Percentiles rank a stretch among this genome's conserved stretches.
Conservation (phyloP, 2,329 filamentous ascomycete species). For the Verticillium klebahnii region DNA sequence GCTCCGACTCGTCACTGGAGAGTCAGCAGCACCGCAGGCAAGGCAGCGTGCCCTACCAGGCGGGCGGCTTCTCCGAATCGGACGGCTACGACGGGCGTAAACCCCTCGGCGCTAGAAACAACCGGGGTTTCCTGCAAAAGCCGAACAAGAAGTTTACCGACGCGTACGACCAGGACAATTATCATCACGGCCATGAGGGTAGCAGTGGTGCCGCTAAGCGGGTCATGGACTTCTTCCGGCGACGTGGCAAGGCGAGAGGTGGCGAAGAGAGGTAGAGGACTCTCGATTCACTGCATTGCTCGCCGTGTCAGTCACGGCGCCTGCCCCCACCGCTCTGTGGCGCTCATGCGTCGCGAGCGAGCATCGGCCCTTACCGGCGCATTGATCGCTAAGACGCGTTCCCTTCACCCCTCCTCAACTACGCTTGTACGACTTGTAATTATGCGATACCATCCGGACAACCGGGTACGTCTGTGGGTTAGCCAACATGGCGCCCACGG, state of each 20-base stretch:
- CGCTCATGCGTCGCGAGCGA: slow-evolving; percentile 8
- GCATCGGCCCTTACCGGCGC: slow-evolving; percentile 9
- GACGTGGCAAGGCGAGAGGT: slow-evolving; percentile 72
- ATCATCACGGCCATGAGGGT: slow-evolving; percentile 64
- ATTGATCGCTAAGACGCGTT: slow-evolving; percentile 4
- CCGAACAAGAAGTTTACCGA: slow-evolving; percentile 84
- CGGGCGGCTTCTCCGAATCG: slow-evolving; percentile 32
- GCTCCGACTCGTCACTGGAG: slow-evolving; percentile 51
- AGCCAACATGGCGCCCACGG: background rate
- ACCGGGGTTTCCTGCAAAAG: slow-evolving; percentile 67
- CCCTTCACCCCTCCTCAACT: background rate
- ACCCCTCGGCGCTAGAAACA: slow-evolving; percentile 13
- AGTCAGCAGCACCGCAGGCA: slow-evolving; percentile 22
- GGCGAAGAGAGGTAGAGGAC: slow-evolving; percentile 45
- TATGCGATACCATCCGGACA: background rate
- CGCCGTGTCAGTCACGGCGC: slow-evolving; percentile 1
- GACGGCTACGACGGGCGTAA: slow-evolving; percentile 35
- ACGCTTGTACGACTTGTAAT: slow-evolving; percentile 5
- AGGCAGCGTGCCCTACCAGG: slow-evolving; percentile 38
- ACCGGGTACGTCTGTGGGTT: background rate
- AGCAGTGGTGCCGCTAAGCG: slow-evolving; percentile 83
- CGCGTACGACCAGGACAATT: slow-evolving; percentile 75
- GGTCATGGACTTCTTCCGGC: slow-evolving; percentile 97
- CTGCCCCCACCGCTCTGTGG: slow-evolving; percentile 7
- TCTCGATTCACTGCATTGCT: slow-evolving; percentile 6